Conservation (phyloP, 139 green algal species). For the Penium margaritaceum region DNA sequence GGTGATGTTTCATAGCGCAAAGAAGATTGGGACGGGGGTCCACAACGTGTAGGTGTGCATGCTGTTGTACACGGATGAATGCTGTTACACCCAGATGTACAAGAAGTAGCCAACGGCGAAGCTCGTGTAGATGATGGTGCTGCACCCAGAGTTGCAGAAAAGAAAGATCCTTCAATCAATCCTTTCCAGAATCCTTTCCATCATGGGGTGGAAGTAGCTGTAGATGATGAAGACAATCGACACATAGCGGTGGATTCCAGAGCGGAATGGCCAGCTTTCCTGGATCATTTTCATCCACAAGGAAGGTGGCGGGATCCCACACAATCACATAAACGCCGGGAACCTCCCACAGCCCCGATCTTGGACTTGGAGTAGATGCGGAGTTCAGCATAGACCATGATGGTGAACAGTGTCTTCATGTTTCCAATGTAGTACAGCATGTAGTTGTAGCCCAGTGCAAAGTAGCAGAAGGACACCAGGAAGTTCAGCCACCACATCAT, state of each 20-base stretch:
- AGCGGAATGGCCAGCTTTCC: slow-evolving; percentile 88
- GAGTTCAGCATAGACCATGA: slow-evolving; percentile 76
- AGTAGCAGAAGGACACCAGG: slow-evolving; percentile 70
- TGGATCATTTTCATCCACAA: slow-evolving; percentile 51
- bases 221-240: slow-evolving; percentile 95
- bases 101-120: too few species aligned
- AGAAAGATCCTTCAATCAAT: slow-evolving; percentile 38
- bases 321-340: slow-evolving; percentile 73
- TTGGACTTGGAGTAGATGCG: slow-evolving; percentile 63
- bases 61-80: too few species aligned
- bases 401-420: slow-evolving; percentile 94
- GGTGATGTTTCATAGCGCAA: too few species aligned
- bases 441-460: slow-evolving; percentile 78
- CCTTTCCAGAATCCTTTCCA: slow-evolving; percentile 44
- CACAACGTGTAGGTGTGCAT: too few species aligned
- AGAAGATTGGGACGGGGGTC: too few species aligned
- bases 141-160: slow-evolving; percentile 3
- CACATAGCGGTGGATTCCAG: slow-evolving; percentile 82
- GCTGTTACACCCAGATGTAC: too few species aligned
- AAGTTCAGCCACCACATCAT: slow-evolving; percentile 98
- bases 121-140: slow-evolving; percentile 9
- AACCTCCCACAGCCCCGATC: slow-evolving; percentile 75
- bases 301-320: slow-evolving; percentile 59
- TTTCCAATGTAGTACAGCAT: slow-evolving; percentile 98
- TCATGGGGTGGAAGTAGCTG: slow-evolving; percentile 68